Conservation (phyloP, 495 filamentous ascomycete species). For the Penicillium odoratum region DNA sequence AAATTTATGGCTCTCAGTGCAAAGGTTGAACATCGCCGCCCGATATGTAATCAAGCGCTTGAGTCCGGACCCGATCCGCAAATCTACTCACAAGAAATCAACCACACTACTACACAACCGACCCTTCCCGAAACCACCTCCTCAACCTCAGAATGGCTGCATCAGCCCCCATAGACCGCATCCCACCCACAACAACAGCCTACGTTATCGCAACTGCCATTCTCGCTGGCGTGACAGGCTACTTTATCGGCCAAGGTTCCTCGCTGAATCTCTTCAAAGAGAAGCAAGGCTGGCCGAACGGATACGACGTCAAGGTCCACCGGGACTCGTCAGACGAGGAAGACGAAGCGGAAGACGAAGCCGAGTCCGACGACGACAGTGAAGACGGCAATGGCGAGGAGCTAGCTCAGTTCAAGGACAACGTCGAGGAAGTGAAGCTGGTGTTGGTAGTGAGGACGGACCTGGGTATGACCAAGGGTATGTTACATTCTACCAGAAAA, state of each 20-base stretch:
- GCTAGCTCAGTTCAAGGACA: constrained; percentile 47
- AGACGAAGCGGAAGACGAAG: constrained; percentile 25
- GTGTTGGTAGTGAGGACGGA: constrained; percentile 91
- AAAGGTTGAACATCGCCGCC: not conserved
- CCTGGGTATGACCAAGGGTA: constrained; percentile 95
- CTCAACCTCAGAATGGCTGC: constrained; percentile 38
- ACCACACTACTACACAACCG: not conserved
- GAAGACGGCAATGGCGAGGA: constrained; percentile 42
- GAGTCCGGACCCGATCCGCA: not conserved
- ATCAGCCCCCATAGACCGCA: constrained; percentile 33
- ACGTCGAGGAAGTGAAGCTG: constrained; percentile 85
- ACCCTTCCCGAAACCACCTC: not conserved
- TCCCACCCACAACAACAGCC: constrained; percentile 47
- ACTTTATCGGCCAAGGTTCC: constrained; percentile 58
- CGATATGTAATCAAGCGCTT: constrained; percentile 1
- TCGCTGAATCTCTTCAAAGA: constrained; percentile 50
- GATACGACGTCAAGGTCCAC: constrained; percentile 52
- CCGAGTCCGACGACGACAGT: constrained; percentile 26
- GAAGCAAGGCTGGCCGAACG: constrained; percentile 50
- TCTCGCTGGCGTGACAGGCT: constrained; percentile 64
- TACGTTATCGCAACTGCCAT: constrained; percentile 64
- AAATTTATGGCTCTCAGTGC: not conserved
- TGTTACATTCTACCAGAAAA: constrained; percentile 15
- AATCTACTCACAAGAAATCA: not conserved
- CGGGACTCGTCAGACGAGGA: constrained; percentile 47